A percentile compares a stretch with the other conserved stretches of the same genome.
Conservation (phyloP, 495 filamentous ascomycete species). For the Echria macrotheca region DNA sequence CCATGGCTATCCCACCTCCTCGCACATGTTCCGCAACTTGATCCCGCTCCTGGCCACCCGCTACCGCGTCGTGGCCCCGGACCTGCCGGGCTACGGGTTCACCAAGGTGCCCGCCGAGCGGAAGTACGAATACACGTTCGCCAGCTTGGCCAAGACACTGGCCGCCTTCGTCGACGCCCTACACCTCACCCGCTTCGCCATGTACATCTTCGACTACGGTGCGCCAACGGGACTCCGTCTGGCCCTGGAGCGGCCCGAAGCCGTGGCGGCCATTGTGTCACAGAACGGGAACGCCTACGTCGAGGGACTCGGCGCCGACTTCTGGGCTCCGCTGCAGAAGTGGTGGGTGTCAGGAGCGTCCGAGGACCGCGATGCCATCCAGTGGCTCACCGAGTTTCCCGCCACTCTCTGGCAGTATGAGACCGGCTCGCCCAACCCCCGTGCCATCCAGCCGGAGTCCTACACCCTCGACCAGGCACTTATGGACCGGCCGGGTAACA, state of each 20-base stretch:
- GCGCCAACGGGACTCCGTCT: slow-evolving; percentile 53
- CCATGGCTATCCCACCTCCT: slow-evolving; percentile 60
- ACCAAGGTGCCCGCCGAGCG: slow-evolving; percentile 41
- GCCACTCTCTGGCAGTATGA: slow-evolving; percentile 53
- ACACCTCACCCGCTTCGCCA: slow-evolving; percentile 40
- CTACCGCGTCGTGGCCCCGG: slow-evolving; percentile 55
- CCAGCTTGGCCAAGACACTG: slow-evolving; percentile 42
- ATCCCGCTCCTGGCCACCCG: slow-evolving; percentile 51
- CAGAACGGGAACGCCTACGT: slow-evolving; percentile 63
- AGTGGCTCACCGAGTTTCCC: slow-evolving; percentile 38
- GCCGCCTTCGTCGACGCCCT: slow-evolving; percentile 43
- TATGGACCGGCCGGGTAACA: slow-evolving; percentile 46
- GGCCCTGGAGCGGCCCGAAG: slow-evolving; percentile 43
- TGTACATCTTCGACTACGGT: slow-evolving; percentile 67
- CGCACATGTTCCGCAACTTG: slow-evolving; percentile 55
- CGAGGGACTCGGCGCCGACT: slow-evolving; percentile 48
- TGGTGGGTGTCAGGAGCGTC: slow-evolving; percentile 44
- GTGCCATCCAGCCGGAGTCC: slow-evolving; percentile 43
- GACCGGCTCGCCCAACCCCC: slow-evolving; percentile 36
- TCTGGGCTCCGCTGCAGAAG: slow-evolving; percentile 48
- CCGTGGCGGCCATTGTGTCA: slow-evolving; percentile 49
- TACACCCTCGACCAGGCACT: slow-evolving; percentile 49
- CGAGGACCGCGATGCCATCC: slow-evolving; percentile 35
- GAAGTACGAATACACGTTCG: slow-evolving; percentile 50
- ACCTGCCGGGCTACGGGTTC: slow-evolving; percentile 59